These are phyloP conservation scores for Rhizopus microsporus DNA, from an alignment of 371 early-diverging fungal species.

Conservation along the genomic window DNA sequence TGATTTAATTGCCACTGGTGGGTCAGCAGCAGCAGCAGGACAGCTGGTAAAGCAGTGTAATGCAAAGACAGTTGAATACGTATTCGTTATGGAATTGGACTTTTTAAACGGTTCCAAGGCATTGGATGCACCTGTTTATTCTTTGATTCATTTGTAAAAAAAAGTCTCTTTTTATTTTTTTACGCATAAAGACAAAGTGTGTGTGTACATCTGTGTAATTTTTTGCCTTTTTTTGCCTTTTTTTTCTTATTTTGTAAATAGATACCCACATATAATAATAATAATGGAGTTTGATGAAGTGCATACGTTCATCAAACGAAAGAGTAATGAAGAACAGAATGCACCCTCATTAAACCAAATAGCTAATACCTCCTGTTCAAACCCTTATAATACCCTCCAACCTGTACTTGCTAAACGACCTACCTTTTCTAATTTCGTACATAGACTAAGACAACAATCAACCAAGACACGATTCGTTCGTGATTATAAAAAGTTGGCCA, in stretches of 20 bases:
- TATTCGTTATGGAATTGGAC: constrained; percentile 90
- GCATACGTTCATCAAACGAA: neutral
- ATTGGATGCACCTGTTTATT: constrained; percentile 85
- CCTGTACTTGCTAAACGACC: constrained; percentile 12
- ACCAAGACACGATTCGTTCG: constrained; percentile 20
- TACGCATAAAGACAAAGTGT: too few species aligned
- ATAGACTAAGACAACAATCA: constrained; percentile 24
- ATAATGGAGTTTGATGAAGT: constrained; percentile 19
- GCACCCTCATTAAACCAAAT: constrained; percentile 1
- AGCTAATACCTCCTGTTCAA: neutral
- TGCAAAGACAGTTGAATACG: constrained; percentile 80
- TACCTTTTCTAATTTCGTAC: constrained; percentile 20
- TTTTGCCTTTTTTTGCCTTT: neutral
- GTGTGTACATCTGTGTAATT: too few species aligned
- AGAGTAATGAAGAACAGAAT: neutral
- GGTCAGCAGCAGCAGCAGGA: constrained; percentile 82
- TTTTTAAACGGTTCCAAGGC: constrained; percentile 78
- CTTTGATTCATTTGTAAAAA: constrained; percentile 76
- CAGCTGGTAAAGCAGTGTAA: constrained; percentile 76
- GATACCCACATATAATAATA: neutral
- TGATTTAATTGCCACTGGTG: constrained; percentile 97
- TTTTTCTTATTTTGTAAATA: neutral
- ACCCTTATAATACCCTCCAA: neutral
- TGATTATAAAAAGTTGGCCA: constrained; percentile 17
- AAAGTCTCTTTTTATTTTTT: neutral